A percentile compares a stretch with the other conserved stretches of the same genome.
Conservation (phyloP, 148 eudicot species). For the Rhododendron molle region DNA sequence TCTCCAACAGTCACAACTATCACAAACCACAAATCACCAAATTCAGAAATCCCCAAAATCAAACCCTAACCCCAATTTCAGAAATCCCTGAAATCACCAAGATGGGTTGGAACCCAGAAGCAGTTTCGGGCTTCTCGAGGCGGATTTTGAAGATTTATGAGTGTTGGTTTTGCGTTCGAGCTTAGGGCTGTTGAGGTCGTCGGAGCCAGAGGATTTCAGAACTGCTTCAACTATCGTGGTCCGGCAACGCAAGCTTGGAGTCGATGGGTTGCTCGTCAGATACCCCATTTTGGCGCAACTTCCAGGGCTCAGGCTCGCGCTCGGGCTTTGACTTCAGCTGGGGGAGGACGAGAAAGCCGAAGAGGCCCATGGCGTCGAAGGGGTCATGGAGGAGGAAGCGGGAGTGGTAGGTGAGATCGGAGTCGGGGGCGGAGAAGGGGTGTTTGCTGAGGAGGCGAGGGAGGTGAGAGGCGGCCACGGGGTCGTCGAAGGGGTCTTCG, state of each 20-base stretch:
- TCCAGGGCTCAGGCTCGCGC: conserved; percentile 28
- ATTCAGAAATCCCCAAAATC: too few species aligned
- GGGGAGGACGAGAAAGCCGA: conserved; percentile 90
- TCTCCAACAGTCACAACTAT: too few species aligned
- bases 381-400: conserved; percentile 61
- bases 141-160: background rate
- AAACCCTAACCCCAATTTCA: too few species aligned
- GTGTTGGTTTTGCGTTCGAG: conserved; percentile 35
- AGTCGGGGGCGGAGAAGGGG: conserved; percentile 15
- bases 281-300: conserved; percentile 37
- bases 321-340: conserved; percentile 17
- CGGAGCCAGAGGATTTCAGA: conserved; percentile 6
- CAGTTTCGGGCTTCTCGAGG: background rate
- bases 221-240: conserved; percentile 10
- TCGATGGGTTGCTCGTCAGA: conserved; percentile 48
- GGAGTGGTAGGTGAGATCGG: conserved; percentile 61
- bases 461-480: conserved; percentile 33
- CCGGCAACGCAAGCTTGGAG: conserved; percentile 44
- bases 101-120: conserved; percentile 30
- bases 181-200: conserved; percentile 24
- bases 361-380: conserved; percentile 66
- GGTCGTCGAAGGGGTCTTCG: conserved; percentile 67
- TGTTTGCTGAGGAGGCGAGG: conserved; percentile 33
- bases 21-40: too few species aligned
- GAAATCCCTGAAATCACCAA: background rate